Evolutionary conservation across 805 yeast genomes (phyloP).

Genomic region (Wickerhamiella sorbophila): DNA sequence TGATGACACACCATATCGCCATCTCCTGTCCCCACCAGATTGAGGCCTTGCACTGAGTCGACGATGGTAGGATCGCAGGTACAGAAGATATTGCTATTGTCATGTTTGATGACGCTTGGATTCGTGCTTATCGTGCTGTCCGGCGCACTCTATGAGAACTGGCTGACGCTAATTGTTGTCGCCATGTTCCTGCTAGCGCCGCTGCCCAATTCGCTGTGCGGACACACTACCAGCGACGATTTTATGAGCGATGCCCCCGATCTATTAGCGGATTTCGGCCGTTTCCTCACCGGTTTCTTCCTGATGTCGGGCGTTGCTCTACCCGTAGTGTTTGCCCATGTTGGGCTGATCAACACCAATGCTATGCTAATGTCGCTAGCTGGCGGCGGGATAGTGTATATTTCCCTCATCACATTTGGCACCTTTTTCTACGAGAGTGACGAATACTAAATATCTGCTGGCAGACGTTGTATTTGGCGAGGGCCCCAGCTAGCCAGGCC

Average conservation of each 20-base stretch:
- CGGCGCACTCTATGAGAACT: conserved; percentile 75
- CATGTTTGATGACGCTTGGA: conserved; percentile 74
- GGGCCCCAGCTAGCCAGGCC: too few species aligned
- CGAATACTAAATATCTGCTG: conserved; percentile 25
- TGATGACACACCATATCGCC: background rate
- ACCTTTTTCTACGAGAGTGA: conserved; percentile 53
- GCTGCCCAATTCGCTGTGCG: conserved; percentile 49
- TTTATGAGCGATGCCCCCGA: conserved; percentile 41
- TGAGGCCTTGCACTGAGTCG: too few species aligned
- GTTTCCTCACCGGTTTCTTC: conserved; percentile 63
- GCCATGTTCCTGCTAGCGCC: conserved; percentile 58
- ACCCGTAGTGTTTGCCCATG: conserved; percentile 67
- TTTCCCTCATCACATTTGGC: conserved; percentile 70
- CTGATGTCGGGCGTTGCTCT: conserved; percentile 61
- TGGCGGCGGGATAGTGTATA: conserved; percentile 78
- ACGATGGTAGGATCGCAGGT: conserved; percentile 37
- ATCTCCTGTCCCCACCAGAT: too few species aligned
- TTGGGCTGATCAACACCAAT: conserved; percentile 47
- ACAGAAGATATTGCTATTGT: conserved; percentile 61
- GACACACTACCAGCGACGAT: conserved; percentile 38
- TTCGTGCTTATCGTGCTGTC: conserved; percentile 77
- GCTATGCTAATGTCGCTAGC: conserved; percentile 64
- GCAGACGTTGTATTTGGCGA: too few species aligned
- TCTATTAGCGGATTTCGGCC: conserved; percentile 59
- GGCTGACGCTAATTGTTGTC: conserved; percentile 75